Conservation (phyloP, 2,329 filamentous ascomycete genomes). For the Incumbomyces delicatus region DNA sequence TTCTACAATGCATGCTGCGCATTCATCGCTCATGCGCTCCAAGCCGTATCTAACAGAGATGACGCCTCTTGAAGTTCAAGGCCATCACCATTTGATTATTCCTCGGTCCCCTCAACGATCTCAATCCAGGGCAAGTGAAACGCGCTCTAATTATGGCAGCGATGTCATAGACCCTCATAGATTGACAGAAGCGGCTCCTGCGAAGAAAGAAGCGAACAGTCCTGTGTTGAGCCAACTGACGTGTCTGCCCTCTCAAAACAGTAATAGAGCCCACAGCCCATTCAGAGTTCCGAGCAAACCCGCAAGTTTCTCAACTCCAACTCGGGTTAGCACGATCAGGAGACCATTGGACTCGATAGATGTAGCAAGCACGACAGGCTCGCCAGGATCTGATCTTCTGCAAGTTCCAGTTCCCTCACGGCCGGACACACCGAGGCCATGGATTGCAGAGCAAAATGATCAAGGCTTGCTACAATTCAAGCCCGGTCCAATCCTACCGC, state of each 20-base stretch:
- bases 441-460: neutral
- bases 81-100: slow-evolving; percentile 2
- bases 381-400: neutral
- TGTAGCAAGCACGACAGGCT: neutral
- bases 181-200: neutral
- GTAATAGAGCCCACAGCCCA: neutral
- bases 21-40: slow-evolving; percentile 1
- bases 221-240: neutral
- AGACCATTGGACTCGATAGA: neutral
- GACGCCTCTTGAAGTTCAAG: neutral
- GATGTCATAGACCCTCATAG: neutral
- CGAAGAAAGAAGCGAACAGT: neutral
- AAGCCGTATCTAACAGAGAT: neutral
- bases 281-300: neutral
- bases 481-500: too few relatives aligned
- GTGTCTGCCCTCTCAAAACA: neutral
- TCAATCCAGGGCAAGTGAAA: neutral
- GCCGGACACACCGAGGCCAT: slow-evolving; percentile 1
- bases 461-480: too few relatives aligned
- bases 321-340: neutral
- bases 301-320: neutral
- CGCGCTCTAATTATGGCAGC: neutral
- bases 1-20: neutral
- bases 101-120: neutral
- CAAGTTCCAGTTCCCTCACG: neutral